Percentiles rank a stretch among this genome's conserved stretches.
Conservation (phyloP, 495 filamentous ascomycete genomes). For the Neurospora discreta region DNA sequence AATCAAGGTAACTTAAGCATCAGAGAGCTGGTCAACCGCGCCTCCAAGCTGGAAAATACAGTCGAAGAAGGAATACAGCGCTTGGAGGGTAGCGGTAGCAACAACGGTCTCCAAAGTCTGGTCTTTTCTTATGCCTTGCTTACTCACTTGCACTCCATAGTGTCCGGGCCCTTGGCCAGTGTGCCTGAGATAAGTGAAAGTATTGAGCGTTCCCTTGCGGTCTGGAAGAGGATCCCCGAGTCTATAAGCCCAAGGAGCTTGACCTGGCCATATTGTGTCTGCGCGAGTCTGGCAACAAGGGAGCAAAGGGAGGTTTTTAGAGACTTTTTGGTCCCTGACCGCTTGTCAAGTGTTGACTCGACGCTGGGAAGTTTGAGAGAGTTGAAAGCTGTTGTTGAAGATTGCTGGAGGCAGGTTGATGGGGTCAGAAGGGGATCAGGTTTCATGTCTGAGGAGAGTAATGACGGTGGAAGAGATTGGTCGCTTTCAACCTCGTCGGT, state of each 20-base stretch:
- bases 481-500: not conserved
- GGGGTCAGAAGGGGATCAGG: not conserved
- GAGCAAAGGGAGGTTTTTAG: not conserved
- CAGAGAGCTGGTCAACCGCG: not conserved
- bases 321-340: not conserved
- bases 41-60: not conserved
- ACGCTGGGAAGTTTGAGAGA: not conserved
- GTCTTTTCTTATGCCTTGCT: slow-evolving; percentile 1
- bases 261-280: slow-evolving; percentile 1
- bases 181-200: not conserved
- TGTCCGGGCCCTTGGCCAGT: not conserved
- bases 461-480: not conserved
- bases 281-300: slow-evolving; percentile 1
- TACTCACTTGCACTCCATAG: not conserved
- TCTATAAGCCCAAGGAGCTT: not conserved
- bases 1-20: not conserved
- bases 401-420: slow-evolving; percentile 1
- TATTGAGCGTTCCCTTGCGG: not conserved
- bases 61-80: not conserved
- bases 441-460: not conserved
- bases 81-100: not conserved
- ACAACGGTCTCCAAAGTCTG: not conserved
- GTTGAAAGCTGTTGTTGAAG: not conserved
- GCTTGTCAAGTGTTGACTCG: not conserved
- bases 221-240: not conserved